Conservation (phyloP, 306 rosid genomes). For the Malus sylvestris region DNA sequence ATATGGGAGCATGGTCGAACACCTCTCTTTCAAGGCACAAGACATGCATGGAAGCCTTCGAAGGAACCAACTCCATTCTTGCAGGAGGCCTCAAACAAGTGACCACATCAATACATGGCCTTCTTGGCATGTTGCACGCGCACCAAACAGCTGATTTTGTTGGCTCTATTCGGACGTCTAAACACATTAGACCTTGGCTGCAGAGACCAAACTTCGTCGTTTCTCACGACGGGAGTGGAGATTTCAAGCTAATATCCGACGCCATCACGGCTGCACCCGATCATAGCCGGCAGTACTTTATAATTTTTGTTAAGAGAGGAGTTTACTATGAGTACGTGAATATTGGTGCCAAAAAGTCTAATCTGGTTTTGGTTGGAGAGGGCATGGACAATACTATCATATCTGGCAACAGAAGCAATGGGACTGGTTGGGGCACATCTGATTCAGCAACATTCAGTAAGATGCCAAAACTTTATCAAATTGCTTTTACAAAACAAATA, state of each 20-base stretch:
- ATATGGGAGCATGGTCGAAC: background rate
- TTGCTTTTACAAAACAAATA: too few species aligned
- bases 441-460: conserved; percentile 18
- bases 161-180: background rate
- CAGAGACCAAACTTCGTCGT: background rate
- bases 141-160: background rate
- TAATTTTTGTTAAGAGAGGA: background rate
- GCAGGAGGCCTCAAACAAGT: background rate
- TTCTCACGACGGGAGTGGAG: conserved; percentile 2
- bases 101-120: background rate
- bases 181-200: too few species aligned
- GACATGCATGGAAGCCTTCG: background rate
- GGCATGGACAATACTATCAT: conserved; percentile 10
- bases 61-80: background rate
- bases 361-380: conserved; percentile 11
- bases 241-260: background rate
- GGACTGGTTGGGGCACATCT: conserved; percentile 12
- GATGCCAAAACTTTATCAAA: background rate
- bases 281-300: background rate
- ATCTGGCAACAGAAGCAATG: conserved; percentile 11
- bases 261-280: conserved; percentile 14
- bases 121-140: background rate
- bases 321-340: conserved; percentile 12
- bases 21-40: background rate
- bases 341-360: background rate